Base-by-base conservation (phyloP, 768 basidiomycete species). In the Phylloporus sp. region DNA sequence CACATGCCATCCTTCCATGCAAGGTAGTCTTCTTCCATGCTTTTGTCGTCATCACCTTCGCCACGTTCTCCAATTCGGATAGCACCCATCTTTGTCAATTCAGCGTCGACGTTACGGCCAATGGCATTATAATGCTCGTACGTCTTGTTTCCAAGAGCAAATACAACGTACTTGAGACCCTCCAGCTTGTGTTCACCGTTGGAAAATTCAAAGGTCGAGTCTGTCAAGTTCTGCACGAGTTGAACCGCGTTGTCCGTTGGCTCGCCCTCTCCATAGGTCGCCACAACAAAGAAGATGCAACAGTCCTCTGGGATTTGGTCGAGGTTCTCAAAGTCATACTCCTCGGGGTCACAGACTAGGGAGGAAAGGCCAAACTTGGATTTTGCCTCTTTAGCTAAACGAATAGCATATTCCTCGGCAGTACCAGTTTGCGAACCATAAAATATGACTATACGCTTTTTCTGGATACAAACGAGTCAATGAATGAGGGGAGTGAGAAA, bases 1-100 rank as follows among this genome's bases (percentile, higher is more conserved):
- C 94, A 98, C 94, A 98, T 95, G 59, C 78, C 80, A 64, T 99
- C 95, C 70, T 98, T 99, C 95, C 95, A 99, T 62, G 91, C 94
- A 12, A 99, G 81, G 68, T 98, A 99, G 70, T 99, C 95, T 74
- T 99, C 95, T 69, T 99, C 95, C 95, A 99, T 97, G 66, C 89
- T 93, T 77, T 97, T 97, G 72, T 99, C 97, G 65, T 99, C 95
- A 64, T 99, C 97, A 57, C 95, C 95, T 70, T 98, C 95, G 10
- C 95, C 95, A 34, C 87, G 78, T 66, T 87, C 85, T 38, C 94
- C 94, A 31, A 98, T 88, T 47, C 92, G 84, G 48, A 75, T 68
- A 20, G 82, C 97, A 26, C 94, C 95, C 76, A 93, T 85, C 64
- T 85, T 82, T 5, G 80, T 70, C 52, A 99, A 72, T 26, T 81